Base-by-base conservation (phyloP, 2,329 filamentous ascomycete species). In the Stylonectria norvegica region DNA sequence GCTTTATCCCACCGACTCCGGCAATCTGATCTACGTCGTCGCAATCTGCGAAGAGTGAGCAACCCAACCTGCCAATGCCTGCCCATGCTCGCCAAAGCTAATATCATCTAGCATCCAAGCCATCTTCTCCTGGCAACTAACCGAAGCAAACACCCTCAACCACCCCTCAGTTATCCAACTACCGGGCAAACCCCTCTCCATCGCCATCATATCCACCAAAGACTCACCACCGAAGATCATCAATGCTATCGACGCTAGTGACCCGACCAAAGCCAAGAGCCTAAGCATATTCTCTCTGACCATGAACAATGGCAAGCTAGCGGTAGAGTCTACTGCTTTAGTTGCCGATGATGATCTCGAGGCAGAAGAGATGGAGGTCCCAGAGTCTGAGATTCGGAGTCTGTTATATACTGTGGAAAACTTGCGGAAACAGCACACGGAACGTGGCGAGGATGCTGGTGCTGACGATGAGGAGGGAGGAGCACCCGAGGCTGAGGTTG, bases 121-220 rank as follows among this genome's bases (percentile, higher is more conserved):
- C 28, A 65, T 94, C 7, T 81, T 91, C 61, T 66, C 76, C 40
- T 86, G 84, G 66, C 64, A 66, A n/a, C 68, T 85, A 25, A 58
- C 52, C 5, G 45, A 59, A 1, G 60, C 75, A 34, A 74, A 73
- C 45, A 63, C 58, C 11, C 67, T 88, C 28, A 61, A 67, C 7
- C 67, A 75, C 45, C 72, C 36, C 56, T 49, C 60, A 36, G 49
- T 63, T 43, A 66, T 88, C 38, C 61, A 69, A 27, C 61, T 88
- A 4, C 68, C 72, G 3, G 84, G 84, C 6, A 89, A 86, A 53
- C 76, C 81, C 1, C 73, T 91, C 4, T 77, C 81, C 55, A 55
- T 75, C 9, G 55, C 62, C 19, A 45, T 63, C n/a, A 39, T 63
- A 9, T 47, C 56, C 11, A 39, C 42, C 20, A 43, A 40, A 17